Evolutionary conservation across 352 stramenopile species (phyloP).

Genomic region (Chrysophaeum taylorii): DNA sequence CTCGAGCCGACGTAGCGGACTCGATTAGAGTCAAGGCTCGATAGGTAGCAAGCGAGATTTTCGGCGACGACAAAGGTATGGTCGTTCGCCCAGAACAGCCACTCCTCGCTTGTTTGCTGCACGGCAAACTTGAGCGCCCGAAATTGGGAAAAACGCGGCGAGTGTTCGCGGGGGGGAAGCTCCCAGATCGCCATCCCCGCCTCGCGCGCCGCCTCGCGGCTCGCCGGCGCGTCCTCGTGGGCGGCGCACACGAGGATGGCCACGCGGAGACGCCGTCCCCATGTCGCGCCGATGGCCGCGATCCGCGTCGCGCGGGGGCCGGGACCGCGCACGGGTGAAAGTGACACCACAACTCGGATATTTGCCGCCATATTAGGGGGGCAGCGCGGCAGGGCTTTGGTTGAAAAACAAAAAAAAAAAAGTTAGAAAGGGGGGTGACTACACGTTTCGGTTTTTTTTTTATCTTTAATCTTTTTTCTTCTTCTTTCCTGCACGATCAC

Average conservation of each 20-base stretch:
- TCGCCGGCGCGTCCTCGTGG: conserved; percentile 1
- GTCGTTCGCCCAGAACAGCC: background rate
- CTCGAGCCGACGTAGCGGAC: background rate
- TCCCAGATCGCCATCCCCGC: background rate
- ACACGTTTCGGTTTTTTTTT: no score
- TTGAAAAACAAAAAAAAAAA: no score
- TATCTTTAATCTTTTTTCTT: no score
- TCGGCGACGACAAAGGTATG: background rate
- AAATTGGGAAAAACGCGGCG: background rate
- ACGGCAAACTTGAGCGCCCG: background rate
- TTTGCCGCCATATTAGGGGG: no score
- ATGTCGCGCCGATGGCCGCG: background rate
- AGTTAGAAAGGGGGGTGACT: no score
- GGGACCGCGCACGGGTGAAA: background rate
- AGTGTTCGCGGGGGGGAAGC: background rate
- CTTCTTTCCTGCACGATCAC: no score
- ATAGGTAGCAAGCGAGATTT: background rate
- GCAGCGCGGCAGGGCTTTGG: no score
- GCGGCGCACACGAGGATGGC: background rate
- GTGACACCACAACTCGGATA: background rate
- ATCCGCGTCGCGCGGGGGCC: conserved; percentile 2
- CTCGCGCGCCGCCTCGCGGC: background rate
- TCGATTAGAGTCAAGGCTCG: no score
- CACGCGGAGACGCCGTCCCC: background rate
- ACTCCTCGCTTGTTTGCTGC: background rate